Evolutionary conservation across 331 rosid genomes (phyloP).

Genomic region (Arachis monticola): DNA sequence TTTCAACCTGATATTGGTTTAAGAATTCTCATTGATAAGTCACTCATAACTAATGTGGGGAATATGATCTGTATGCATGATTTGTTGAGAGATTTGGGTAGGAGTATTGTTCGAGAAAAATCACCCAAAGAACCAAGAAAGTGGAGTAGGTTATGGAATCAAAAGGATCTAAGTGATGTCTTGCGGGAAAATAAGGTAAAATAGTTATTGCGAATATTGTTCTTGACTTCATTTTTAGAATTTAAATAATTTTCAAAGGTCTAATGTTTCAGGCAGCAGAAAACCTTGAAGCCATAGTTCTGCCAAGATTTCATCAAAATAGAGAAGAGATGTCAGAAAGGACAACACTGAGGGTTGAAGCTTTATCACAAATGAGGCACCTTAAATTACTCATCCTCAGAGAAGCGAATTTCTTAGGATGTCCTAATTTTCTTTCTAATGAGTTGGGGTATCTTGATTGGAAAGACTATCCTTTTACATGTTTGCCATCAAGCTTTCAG

Average conservation of each 20-base stretch:
- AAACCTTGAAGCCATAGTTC: constrained; percentile 13
- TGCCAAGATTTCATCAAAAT: neutral
- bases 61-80: neutral
- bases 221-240: neutral
- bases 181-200: neutral
- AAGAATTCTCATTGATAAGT: constrained; percentile 34
- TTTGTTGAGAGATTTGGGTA: constrained; percentile 23
- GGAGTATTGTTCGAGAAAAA: constrained; percentile 19
- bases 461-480: too few species aligned
- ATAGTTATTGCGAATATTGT: too few species aligned
- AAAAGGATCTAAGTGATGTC: neutral
- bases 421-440: too few species aligned
- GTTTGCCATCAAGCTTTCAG: too few species aligned
- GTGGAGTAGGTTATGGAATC: constrained; percentile 25
- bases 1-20: constrained; percentile 23
- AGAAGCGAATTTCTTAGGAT: too few species aligned
- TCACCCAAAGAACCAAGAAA: constrained; percentile 16
- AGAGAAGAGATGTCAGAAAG: too few species aligned
- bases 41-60: neutral
- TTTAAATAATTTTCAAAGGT: neutral
- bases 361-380: constrained; percentile 18
- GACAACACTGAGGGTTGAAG: neutral
- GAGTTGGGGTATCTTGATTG: too few species aligned
- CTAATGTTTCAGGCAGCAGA: neutral
- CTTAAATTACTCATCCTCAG: neutral